These are phyloP conservation scores for Exophiala calicioides DNA, from an alignment of 2,329 filamentous ascomycete genomes.

Conservation along the genomic window DNA sequence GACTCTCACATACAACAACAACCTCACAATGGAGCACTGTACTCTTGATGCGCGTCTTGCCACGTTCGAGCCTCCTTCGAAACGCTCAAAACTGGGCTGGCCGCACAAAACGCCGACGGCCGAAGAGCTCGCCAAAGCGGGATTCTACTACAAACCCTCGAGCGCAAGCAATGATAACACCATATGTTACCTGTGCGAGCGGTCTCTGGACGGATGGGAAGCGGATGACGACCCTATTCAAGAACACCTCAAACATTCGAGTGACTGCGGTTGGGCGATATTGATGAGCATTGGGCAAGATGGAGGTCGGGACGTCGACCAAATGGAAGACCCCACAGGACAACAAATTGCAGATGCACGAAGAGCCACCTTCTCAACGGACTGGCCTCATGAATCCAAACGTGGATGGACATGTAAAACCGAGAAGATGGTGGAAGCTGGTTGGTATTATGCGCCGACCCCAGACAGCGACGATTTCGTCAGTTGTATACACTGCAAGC, in stretches of 20 bases:
- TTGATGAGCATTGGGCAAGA: constrained; percentile 63
- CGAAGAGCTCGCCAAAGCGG: constrained; percentile 79
- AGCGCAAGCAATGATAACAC: constrained; percentile 80
- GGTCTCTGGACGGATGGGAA: constrained; percentile 90
- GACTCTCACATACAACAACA: neutral
- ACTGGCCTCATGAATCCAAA: constrained; percentile 88
- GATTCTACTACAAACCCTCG: constrained; percentile 84
- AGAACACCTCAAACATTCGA: constrained; percentile 83
- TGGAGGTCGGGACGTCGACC: constrained; percentile 60
- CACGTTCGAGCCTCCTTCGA: constrained; percentile 69
- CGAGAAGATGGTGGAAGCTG: constrained; percentile 87
- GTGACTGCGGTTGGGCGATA: constrained; percentile 84
- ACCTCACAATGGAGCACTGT: constrained; percentile 34
- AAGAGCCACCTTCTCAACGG: constrained; percentile 75
- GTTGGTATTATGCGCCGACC: constrained; percentile 90
- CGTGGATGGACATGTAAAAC: constrained; percentile 86
- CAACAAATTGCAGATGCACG: constrained; percentile 73
- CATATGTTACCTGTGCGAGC: constrained; percentile 81
- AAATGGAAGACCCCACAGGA: constrained; percentile 71
- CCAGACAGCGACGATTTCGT: constrained; percentile 83
- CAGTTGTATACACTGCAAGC: constrained; percentile 84
- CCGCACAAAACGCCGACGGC: constrained; percentile 70
- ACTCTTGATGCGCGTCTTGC: constrained; percentile 75
- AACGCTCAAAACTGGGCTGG: constrained; percentile 67
- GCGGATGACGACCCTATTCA: constrained; percentile 76